Conservation (phyloP, 208 protist species). For the Strigomonas culicis region DNA sequence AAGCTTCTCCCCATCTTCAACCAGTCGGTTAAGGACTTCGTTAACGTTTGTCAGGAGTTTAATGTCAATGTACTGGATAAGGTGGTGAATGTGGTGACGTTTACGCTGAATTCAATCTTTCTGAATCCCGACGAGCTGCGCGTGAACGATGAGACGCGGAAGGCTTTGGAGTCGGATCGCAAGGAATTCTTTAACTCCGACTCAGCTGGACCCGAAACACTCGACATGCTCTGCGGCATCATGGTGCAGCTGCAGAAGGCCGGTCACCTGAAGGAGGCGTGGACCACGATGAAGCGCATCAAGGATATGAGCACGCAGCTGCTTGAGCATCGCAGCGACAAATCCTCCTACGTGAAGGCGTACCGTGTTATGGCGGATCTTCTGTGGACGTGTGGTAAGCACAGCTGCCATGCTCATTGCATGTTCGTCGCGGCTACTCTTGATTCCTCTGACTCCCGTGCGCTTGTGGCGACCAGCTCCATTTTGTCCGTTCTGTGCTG, state of each 20-base stretch:
- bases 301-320: slow-evolving; percentile 57
- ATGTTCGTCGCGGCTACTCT: slow-evolving; percentile 43
- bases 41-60: slow-evolving; percentile 52
- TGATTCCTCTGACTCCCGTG: slow-evolving; percentile 25
- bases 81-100: slow-evolving; percentile 28
- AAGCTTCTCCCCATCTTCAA: slow-evolving; percentile 65
- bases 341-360: slow-evolving; percentile 38
- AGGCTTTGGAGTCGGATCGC: slow-evolving; percentile 32
- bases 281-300: slow-evolving; percentile 50
- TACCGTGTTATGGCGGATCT: slow-evolving; percentile 37
- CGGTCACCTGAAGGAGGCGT: slow-evolving; percentile 43
- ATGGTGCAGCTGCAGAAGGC: slow-evolving; percentile 37
- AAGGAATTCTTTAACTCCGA: slow-evolving; percentile 52
- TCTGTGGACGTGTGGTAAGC: slow-evolving; percentile 62
- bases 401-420: slow-evolving; percentile 73
- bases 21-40: slow-evolving; percentile 44
- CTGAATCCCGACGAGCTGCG: slow-evolving; percentile 27
- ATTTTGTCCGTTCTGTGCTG: slow-evolving; percentile 68
- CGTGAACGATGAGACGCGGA: slow-evolving; percentile 17
- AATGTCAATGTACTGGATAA: slow-evolving; percentile 40
- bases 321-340: slow-evolving; percentile 21
- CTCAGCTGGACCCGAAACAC: slow-evolving; percentile 25
- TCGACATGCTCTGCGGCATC: slow-evolving; percentile 58
- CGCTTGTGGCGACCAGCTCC: slow-evolving; percentile 36
- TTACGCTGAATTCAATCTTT: slow-evolving; percentile 42